Evolutionary conservation across 306 rosid species (phyloP), one percentile per base, ranked within the genome.

Genomic region (Quercus berberidifolia): DNA sequence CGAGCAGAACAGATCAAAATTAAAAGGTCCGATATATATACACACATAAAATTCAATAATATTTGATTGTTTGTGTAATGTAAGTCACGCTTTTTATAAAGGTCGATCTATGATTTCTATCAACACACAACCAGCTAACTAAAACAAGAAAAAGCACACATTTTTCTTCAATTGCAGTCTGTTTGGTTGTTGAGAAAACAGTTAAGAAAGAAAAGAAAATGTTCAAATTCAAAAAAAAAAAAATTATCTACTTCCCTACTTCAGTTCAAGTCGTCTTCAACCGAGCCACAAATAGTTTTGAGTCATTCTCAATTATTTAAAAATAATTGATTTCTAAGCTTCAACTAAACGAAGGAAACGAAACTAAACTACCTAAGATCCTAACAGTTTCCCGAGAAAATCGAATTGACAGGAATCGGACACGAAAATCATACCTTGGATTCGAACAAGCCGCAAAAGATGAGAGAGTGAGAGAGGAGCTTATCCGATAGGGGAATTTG

Each of bases 401-500:
- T 46, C 57, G 51, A 17, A 62, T 6, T 19, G 21, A 49, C 15
- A 49, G 54, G 54, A 30, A 8, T 4, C 4, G 58, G 68, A 12
- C 46, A 69, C 9, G 51, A 67, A 55, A 68, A 26, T 28, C 74
- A 58, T 72, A 71, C 79, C 83, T 62, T 74, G 25, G 71, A 80
- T n/a, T 41, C 38, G 26, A 55, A 26, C 71, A 19, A 33, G 35
- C 15, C 11, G 55, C 67, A 18, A 12, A 18, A 18, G 6, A 65
- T 15, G 6, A 58, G 51, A 55, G 56, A 49, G 60, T 4, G 59
- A 41, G 49, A 41, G 49, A 41, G 14, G 54, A 68, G 6, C 63
- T 67, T 75, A 81, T 60, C 72, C 19, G 76, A 82, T 81, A 12
- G 65, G 68, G 31, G 60, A 38, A 82, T 65, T 80, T 81, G 51